Evolutionary conservation across 345 rosid species (phyloP).

Genomic region (Melastoma malabathricum): DNA sequence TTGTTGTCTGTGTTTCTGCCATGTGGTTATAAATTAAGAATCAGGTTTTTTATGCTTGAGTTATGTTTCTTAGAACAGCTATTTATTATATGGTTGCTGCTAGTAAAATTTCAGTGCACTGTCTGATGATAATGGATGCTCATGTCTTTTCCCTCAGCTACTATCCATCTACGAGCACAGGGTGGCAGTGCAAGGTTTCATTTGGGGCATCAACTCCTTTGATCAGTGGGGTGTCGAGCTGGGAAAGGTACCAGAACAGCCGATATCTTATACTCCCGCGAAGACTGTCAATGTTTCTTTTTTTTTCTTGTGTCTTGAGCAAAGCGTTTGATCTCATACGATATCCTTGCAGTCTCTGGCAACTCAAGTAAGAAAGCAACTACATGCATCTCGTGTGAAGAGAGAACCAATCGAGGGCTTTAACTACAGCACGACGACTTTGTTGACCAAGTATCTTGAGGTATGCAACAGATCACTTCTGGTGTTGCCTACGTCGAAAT

Average conservation of each 20-base stretch:
- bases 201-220: slow-evolving; percentile 96
- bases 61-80: neutral
- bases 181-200: slow-evolving; percentile 86
- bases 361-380: slow-evolving; percentile 84
- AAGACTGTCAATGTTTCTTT: neutral
- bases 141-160: slow-evolving; percentile 30
- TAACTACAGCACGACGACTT: slow-evolving; percentile 64
- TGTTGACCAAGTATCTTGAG: slow-evolving; percentile 65
- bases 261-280: neutral
- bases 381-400: slow-evolving; percentile 59
- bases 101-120: too few species aligned
- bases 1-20: too few species aligned
- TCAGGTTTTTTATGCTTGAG: neutral
- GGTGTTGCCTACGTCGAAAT: too few species aligned
- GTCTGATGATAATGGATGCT: neutral
- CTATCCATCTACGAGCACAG: slow-evolving; percentile 90
- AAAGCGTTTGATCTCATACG: neutral
- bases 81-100: neutral
- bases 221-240: slow-evolving; percentile 99
- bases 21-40: too few species aligned
- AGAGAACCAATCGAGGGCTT: slow-evolving; percentile 60
- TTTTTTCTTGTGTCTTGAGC: neutral
- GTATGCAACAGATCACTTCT: slow-evolving; percentile 17
- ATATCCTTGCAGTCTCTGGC: slow-evolving; percentile 50
- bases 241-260: slow-evolving; percentile 51